A percentile compares a stretch with the other conserved stretches of the same genome.
phyloP scores from a whole-genome alignment of 345 rosid genomes.

The Moringa oleifera region DNA sequence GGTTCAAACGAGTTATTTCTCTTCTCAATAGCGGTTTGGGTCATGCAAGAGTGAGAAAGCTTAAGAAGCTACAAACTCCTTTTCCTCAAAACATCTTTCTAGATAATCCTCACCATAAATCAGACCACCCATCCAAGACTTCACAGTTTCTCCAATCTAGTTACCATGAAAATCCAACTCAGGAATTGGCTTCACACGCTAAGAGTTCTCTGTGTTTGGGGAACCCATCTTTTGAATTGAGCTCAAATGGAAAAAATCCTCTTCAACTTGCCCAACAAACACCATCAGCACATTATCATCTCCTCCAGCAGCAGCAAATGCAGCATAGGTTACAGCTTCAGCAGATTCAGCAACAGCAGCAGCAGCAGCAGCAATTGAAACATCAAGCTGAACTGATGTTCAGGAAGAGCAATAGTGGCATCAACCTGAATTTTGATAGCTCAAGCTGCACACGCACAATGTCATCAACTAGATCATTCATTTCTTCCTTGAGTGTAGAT shows the following conservation, averaged over 20 bases:
- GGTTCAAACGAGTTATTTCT: constrained; percentile 79
- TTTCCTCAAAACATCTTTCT: constrained; percentile 50
- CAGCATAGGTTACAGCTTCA: constrained; percentile 49
- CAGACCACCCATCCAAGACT: constrained; percentile 36
- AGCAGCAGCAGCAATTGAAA: constrained; percentile 52
- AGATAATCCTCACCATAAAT: constrained; percentile 38
- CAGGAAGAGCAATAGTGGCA: constrained; percentile 52
- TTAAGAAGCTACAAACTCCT: constrained; percentile 47
- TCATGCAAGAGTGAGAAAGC: constrained; percentile 90
- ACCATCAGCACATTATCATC: constrained; percentile 33
- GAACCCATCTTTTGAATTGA: constrained; percentile 41
- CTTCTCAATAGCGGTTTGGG: constrained; percentile 68
- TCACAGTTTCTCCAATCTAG: constrained; percentile 39
- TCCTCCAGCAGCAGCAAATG: constrained; percentile 44
- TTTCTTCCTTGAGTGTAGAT: constrained; percentile 70
- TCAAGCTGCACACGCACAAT: constrained; percentile 73
- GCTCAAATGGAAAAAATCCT: constrained; percentile 49
- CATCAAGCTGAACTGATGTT: constrained; percentile 77
- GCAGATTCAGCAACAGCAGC: constrained; percentile 44
- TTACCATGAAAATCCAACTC: constrained; percentile 27
- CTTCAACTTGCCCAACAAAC: constrained; percentile 46
- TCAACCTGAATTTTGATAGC: constrained; percentile 66
- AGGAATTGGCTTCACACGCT: constrained; percentile 48
- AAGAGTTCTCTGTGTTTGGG: constrained; percentile 50
- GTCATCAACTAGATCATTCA: constrained; percentile 70